A percentile compares a stretch with the other conserved stretches of the same genome.
These are phyloP conservation scores for Cryptococcus sp. DNA, from an alignment of 1,284 basidiomycete genomes.

Conservation along the genomic window DNA sequence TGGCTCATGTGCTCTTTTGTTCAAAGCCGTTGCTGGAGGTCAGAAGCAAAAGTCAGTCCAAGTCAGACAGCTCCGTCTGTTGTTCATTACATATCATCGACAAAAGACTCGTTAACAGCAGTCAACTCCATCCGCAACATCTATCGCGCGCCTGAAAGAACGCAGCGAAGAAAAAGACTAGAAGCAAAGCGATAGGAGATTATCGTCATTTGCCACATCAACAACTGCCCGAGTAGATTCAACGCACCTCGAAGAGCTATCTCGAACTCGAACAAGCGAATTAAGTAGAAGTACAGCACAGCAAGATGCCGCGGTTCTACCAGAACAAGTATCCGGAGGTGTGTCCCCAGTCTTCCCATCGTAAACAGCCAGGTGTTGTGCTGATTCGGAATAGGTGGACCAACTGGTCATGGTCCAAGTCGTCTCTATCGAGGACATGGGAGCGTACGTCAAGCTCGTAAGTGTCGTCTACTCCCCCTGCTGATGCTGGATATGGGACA, in stretches of 20 bases:
- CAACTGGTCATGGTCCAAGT: conserved; percentile 99
- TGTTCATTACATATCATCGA: too few relatives aligned
- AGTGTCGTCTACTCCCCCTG: conserved; percentile 44
- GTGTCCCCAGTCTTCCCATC: neutral
- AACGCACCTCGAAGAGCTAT: too few relatives aligned
- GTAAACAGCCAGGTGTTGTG: neutral
- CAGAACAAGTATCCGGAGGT: conserved; percentile 58
- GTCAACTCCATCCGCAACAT: too few relatives aligned
- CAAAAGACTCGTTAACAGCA: too few relatives aligned
- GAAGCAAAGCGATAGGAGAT: neutral
- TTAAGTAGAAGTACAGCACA: neutral
- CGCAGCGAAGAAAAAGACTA: too few relatives aligned
- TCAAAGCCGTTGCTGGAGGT: too few relatives aligned
- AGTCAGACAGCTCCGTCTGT: too few relatives aligned
- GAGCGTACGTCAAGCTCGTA: conserved; percentile 97
- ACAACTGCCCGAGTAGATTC: neutral
- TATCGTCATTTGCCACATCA: neutral
- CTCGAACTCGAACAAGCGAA: too few relatives aligned
- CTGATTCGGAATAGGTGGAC: conserved; percentile 65
- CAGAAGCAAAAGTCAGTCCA: too few relatives aligned
- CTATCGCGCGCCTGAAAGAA: too few relatives aligned
- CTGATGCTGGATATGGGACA: too few relatives aligned
- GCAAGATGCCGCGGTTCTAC: conserved; percentile 54
- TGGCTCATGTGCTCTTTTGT: too few relatives aligned
- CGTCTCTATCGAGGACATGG: conserved; percentile 99